Percentiles rank a stretch among this genome's conserved stretches.
phyloP scores from a whole-genome alignment of 2,329 filamentous ascomycete species.

The Colletotrichum endophyticum region DNA sequence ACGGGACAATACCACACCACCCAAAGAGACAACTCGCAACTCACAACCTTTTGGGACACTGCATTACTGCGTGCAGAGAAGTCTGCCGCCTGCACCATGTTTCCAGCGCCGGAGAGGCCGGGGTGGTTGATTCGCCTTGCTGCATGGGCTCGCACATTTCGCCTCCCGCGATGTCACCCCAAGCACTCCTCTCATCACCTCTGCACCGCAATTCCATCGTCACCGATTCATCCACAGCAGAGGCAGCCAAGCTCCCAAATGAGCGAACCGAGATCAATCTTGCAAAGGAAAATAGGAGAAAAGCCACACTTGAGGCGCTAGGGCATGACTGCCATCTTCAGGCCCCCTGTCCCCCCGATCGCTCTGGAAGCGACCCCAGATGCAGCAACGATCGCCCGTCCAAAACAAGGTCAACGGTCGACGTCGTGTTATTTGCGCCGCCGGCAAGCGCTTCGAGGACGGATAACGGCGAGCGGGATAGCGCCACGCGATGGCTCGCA shows the following conservation, averaged over 20 bases:
- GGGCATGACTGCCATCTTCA: conserved; percentile 13
- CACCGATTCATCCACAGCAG: background rate
- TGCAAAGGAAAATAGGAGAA: background rate
- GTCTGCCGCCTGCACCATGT: background rate
- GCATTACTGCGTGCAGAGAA: background rate
- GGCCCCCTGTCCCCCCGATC: background rate
- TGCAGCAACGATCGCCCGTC: background rate
- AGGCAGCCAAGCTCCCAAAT: background rate
- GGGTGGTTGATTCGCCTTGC: background rate
- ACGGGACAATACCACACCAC: background rate
- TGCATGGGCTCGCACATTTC: background rate
- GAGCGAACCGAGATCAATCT: background rate
- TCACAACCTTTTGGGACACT: background rate
- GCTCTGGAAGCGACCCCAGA: background rate
- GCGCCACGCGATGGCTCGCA: background rate
- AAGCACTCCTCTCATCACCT: background rate
- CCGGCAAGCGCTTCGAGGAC: background rate
- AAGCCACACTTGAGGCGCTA: background rate
- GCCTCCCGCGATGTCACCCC: conserved; percentile 1
- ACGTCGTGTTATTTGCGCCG: background rate
- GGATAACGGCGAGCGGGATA: background rate
- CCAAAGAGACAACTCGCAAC: background rate
- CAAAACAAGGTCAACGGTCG: conserved; percentile 5
- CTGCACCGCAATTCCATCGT: background rate
- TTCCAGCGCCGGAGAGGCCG: background rate